Evolutionary conservation across 805 yeast species (phyloP).

Genomic region (Candida ulmi): DNA sequence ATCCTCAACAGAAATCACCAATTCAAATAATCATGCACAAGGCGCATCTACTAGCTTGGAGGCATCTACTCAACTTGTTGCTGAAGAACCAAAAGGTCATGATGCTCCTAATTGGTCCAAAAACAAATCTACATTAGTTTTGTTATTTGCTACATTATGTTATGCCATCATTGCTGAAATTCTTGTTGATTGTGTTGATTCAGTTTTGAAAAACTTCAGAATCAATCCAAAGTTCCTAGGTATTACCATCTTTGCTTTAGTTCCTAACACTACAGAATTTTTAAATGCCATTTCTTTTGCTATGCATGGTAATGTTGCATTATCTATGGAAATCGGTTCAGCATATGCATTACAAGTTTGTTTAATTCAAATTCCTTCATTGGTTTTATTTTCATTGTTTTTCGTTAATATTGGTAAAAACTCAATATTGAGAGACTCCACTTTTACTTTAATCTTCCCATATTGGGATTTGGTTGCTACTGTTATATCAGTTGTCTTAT

Average conservation of each 20-base stretch:
- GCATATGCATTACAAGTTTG: conserved; percentile 97
- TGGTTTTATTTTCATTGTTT: conserved; percentile 70
- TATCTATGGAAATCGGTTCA: conserved; percentile 96
- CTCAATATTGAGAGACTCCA: conserved; percentile 31
- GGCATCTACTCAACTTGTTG: conserved; percentile 3
- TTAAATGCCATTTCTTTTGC: conserved; percentile 97
- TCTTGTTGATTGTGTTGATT: conserved; percentile 89
- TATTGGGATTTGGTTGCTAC: conserved; percentile 92
- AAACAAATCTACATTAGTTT: conserved; percentile 72
- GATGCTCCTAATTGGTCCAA: conserved; percentile 98
- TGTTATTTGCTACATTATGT: conserved; percentile 76
- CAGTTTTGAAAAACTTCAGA: conserved; percentile 71
- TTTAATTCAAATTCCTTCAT: conserved; percentile 84
- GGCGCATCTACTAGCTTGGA: background rate
- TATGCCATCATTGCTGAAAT: conserved; percentile 95
- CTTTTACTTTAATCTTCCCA: conserved; percentile 86
- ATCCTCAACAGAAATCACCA: background rate
- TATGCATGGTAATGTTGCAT: conserved; percentile 89
- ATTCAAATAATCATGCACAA: background rate
- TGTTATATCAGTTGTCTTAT: conserved; percentile 78
- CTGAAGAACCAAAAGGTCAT: conserved; percentile 50
- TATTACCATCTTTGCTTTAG: conserved; percentile 88
- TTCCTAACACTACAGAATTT: conserved; percentile 96
- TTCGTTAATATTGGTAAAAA: conserved; percentile 27
- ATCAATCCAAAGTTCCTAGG: conserved; percentile 89